Evolutionary conservation across 164 flowering plant genomes (phyloP).

Genomic region (Stephania cephalantha): DNA sequence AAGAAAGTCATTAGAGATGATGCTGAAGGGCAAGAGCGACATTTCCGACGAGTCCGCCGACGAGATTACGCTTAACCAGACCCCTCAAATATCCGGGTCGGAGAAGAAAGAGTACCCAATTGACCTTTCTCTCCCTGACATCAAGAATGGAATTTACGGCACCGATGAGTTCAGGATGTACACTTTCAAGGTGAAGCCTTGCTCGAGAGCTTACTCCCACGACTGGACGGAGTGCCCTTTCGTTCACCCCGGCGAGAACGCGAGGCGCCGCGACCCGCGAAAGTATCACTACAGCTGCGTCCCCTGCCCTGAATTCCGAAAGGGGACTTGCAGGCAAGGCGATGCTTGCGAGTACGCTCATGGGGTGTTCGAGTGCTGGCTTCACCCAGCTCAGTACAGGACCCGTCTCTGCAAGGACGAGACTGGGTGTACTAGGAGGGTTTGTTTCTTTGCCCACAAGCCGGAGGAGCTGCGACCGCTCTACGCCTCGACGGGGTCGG

Average conservation of each 20-base stretch:
- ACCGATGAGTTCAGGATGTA: slow-evolving; percentile 94
- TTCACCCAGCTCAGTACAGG: slow-evolving; percentile 88
- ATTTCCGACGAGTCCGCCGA: slow-evolving; percentile 5
- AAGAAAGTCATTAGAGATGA: slow-evolving; percentile 35
- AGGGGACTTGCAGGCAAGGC: slow-evolving; percentile 67
- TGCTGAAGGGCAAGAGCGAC: slow-evolving; percentile 37
- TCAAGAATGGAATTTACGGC: slow-evolving; percentile 71
- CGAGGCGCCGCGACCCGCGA: slow-evolving; percentile 77
- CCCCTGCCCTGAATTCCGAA: slow-evolving; percentile 90
- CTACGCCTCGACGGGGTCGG: slow-evolving; percentile 84
- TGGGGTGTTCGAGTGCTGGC: slow-evolving; percentile 96
- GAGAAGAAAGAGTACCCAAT: slow-evolving; percentile 79
- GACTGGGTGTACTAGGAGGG: slow-evolving; percentile 67
- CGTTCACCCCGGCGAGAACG: slow-evolving; percentile 95
- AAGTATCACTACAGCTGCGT: slow-evolving; percentile 85
- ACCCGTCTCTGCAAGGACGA: slow-evolving; percentile 93
- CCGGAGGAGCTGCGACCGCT: slow-evolving; percentile 79
- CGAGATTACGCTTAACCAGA: not conserved
- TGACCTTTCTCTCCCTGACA: slow-evolving; percentile 70
- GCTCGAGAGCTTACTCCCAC: slow-evolving; percentile 89
- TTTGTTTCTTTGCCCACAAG: slow-evolving; percentile 91
- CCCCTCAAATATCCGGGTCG: slow-evolving; percentile 25
- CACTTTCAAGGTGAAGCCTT: slow-evolving; percentile 87
- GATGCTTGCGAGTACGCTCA: slow-evolving; percentile 92
- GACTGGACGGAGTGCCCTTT: slow-evolving; percentile 99